Evolutionary conservation across 2,329 filamentous ascomycete species (phyloP).

Genomic region (Geosmithia putterillii): DNA sequence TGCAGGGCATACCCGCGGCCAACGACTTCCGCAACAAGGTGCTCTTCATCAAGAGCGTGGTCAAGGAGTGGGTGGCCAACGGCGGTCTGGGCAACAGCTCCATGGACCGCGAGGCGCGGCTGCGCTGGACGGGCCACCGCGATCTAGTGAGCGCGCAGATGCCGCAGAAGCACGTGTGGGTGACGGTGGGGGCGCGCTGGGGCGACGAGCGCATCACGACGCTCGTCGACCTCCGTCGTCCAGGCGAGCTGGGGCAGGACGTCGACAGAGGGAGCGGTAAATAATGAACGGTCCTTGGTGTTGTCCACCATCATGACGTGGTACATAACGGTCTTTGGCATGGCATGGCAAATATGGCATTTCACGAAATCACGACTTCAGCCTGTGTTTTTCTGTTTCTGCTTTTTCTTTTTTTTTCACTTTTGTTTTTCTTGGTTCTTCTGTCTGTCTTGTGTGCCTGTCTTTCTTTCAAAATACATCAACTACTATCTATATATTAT

Average conservation of each 20-base stretch:
- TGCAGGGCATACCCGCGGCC: conserved; percentile 53
- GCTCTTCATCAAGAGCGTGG: conserved; percentile 55
- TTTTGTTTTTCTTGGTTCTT: too few relatives aligned
- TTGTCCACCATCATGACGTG: not conserved
- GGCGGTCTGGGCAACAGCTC: conserved; percentile 58
- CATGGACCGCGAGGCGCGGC: conserved; percentile 39
- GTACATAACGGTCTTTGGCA: not conserved
- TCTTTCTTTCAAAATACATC: too few relatives aligned
- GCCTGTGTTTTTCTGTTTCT: not conserved
- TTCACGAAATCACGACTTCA: not conserved
- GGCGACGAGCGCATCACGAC: conserved; percentile 44
- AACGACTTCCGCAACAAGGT: conserved; percentile 67
- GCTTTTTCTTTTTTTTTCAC: not conserved
- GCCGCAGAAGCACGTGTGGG: conserved; percentile 55
- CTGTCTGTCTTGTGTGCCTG: too few relatives aligned
- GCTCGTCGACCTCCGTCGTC: conserved; percentile 41
- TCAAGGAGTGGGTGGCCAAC: conserved; percentile 59
- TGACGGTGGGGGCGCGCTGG: conserved; percentile 51
- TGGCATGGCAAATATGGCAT: not conserved
- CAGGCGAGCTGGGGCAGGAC: conserved; percentile 40
- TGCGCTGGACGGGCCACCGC: conserved; percentile 46
- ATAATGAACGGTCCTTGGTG: not conserved
- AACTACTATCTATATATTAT: too few relatives aligned
- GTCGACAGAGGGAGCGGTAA: conserved; percentile 22
- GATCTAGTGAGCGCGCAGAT: conserved; percentile 38